These are phyloP conservation scores for Ajuga reptans DNA, from an alignment of 305 asterid genomes.

Conservation along the genomic window DNA sequence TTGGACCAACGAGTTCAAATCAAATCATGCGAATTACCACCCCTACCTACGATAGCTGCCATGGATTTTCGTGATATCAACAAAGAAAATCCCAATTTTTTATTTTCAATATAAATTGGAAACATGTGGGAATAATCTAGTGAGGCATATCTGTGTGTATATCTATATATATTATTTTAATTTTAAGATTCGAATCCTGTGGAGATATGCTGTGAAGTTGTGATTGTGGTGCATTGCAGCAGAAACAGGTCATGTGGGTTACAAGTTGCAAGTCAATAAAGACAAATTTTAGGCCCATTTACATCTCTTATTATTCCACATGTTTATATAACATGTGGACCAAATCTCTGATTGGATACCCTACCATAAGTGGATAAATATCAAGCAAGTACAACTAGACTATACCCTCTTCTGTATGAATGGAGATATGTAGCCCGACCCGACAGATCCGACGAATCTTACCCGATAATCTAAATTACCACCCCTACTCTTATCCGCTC, in stretches of 20 bases:
- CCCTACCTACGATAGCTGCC: too few species aligned
- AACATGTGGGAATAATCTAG: background rate
- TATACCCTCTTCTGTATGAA: too few species aligned
- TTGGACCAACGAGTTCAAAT: too few species aligned
- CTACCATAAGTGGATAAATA: background rate
- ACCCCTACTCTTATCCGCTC: too few species aligned
- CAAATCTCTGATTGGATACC: background rate
- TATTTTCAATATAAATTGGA: background rate
- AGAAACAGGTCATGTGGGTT: constrained; percentile 22
- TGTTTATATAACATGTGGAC: background rate
- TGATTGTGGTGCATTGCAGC: constrained; percentile 22
- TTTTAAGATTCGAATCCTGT: background rate
- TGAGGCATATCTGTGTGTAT: background rate
- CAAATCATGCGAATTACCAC: too few species aligned
- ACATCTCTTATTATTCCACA: constrained; percentile 10
- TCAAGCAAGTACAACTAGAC: background rate
- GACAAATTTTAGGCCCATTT: constrained; percentile 5
- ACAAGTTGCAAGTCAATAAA: constrained; percentile 13
- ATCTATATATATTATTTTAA: too few species aligned
- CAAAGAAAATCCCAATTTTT: background rate
- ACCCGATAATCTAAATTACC: too few species aligned
- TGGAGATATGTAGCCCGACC: too few species aligned
- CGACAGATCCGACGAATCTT: too few species aligned
- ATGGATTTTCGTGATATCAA: too few species aligned
- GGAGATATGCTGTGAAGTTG: background rate